phyloP scores from a whole-genome alignment of 2,329 filamentous ascomycete species.

The Fonsecaea monophora region DNA sequence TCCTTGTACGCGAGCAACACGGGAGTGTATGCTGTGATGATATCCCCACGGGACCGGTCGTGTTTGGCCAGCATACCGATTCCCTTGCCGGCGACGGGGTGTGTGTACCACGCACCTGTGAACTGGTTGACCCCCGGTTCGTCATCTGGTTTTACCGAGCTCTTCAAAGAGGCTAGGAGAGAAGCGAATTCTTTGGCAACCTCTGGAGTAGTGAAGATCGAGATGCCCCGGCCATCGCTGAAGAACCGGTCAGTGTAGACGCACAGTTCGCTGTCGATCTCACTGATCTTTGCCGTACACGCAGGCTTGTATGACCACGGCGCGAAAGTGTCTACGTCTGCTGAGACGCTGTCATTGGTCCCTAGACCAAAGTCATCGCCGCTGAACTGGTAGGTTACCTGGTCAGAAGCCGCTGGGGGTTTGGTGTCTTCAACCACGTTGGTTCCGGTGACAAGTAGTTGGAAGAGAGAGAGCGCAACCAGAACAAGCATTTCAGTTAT shows the following conservation, averaged over 20 bases:
- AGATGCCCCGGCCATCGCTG: slow-evolving; percentile 23
- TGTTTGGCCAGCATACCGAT: slow-evolving; percentile 29
- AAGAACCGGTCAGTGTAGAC: slow-evolving; percentile 27
- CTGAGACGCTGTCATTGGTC: background rate
- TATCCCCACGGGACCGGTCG: slow-evolving; percentile 15
- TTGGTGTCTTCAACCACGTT: background rate
- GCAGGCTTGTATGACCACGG: slow-evolving; percentile 29
- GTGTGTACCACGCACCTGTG: slow-evolving; percentile 22
- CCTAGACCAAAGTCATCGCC: background rate
- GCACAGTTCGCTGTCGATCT: slow-evolving; percentile 27
- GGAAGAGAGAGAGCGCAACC: background rate
- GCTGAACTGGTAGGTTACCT: background rate
- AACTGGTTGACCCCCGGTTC: slow-evolving; percentile 5
- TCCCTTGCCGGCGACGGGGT: slow-evolving; percentile 20
- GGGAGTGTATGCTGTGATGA: slow-evolving; percentile 27
- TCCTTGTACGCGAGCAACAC: slow-evolving; percentile 31
- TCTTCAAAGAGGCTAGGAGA: slow-evolving; percentile 2
- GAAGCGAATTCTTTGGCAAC: slow-evolving; percentile 17
- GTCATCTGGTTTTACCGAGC: background rate
- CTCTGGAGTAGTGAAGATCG: slow-evolving; percentile 30
- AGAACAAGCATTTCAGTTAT: background rate
- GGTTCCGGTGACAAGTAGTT: background rate
- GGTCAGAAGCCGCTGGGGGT: background rate
- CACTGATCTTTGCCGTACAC: slow-evolving; percentile 22
- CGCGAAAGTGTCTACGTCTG: background rate